Percentiles rank a stretch among this genome's conserved stretches.
Conservation (phyloP, 2,329 filamentous ascomycete genomes). For the Aspergillus persii region DNA sequence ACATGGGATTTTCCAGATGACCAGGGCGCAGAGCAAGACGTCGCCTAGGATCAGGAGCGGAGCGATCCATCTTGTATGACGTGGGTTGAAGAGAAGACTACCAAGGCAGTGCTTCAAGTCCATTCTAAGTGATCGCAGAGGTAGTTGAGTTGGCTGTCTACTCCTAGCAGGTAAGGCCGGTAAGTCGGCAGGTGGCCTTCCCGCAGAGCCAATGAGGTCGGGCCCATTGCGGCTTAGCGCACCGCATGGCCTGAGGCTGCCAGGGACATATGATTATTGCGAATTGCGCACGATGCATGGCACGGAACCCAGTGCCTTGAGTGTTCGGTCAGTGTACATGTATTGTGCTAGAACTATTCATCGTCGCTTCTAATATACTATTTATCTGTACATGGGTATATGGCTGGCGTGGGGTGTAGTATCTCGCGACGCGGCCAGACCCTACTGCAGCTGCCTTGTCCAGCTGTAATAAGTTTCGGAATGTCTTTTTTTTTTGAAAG, state of each 20-base stretch:
- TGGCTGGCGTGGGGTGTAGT: slow-evolving; percentile 9
- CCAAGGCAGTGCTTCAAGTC: slow-evolving; percentile 29
- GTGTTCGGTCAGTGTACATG: background rate
- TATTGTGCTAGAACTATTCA: background rate
- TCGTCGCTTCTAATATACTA: slow-evolving; percentile 11
- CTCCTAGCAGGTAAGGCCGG: no score
- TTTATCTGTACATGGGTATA: slow-evolving; percentile 26
- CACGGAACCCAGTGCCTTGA: background rate
- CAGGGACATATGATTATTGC: background rate
- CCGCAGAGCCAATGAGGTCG: slow-evolving; percentile 15
- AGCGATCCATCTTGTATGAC: slow-evolving; percentile 62
- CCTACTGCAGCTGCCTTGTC: background rate
- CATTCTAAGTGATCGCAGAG: slow-evolving; percentile 25
- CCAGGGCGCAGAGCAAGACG: slow-evolving; percentile 65
- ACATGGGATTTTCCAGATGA: slow-evolving; percentile 85
- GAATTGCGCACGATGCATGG: background rate
- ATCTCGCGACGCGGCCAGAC: background rate
- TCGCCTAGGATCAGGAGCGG: slow-evolving; percentile 68
- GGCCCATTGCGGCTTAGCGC: slow-evolving; percentile 22
- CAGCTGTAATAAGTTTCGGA: slow-evolving; percentile 1
- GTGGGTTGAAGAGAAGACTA: slow-evolving; percentile 52
- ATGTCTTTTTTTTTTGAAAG: background rate
- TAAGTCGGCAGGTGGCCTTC: slow-evolving; percentile 14
- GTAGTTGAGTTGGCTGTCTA: no score
- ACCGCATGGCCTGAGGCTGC: background rate